Base-by-base conservation (phyloP, 108 stramenopile species). In the Mayamaea pseudoterrestris region DNA sequence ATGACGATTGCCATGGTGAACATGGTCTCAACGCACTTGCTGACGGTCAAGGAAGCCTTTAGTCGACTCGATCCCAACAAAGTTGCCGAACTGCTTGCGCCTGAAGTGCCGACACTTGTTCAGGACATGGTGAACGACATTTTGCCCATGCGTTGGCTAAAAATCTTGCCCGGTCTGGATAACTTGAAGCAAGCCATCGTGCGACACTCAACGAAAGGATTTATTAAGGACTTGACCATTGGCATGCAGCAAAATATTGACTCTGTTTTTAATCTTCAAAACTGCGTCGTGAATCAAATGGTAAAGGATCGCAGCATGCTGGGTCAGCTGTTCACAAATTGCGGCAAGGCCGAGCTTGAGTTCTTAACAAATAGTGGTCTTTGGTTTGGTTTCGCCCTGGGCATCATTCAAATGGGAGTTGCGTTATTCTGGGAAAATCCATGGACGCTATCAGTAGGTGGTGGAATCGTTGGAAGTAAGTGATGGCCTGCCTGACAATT, bases 351-450 rank as follows among this genome's bases (percentile, higher is more conserved):
- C 32, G 90, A 91, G 54, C 68, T 91, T 0, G 83, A 90, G 27
- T 87, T 87, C 68, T 48, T 87, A 18, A 82, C 80, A 9, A 82
- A 91, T 35, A 77, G 75, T 59, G 90, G 90, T 3, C 60, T 95
- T n/a, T 93, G 90, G 85, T 92, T 95, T 54, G 94, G 94, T 4
- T 95, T 95, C 50, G 41, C 93, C 14, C 43, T 95, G 53, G 94
- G 94, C 1, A 35, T 90, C 27, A 81, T 91, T 35, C 94, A 95
- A 67, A 95, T 93, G 94, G 53, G 69, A 22, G 77, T 93, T 0
- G 90, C 90, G n/a, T 59, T 95, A 31, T 76, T 95, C 28, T 93
- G 81, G 75, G 91, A 93, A 20, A 91, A 91, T 78, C 91, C 91
- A 9, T 95, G 94, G 94, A 73, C 66, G 16, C 58, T 88, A 31